Percentiles rank a stretch among this genome's conserved stretches.
These are phyloP conservation scores for Tricholoma terreum DNA, from an alignment of 768 basidiomycete species.

Conservation along the genomic window DNA sequence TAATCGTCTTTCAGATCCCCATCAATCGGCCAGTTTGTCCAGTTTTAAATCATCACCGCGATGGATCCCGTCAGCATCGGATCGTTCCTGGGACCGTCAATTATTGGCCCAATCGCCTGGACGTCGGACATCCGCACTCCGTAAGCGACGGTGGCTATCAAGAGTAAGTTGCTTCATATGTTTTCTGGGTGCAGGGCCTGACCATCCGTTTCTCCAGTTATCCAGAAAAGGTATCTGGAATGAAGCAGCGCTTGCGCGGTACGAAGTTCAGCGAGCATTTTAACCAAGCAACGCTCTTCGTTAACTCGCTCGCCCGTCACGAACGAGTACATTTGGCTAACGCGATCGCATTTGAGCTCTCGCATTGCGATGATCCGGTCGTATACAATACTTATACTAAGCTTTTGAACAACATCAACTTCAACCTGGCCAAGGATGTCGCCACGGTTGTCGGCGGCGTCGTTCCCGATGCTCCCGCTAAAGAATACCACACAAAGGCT, in stretches of 20 bases:
- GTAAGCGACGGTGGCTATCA: slow-evolving; percentile 52
- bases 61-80: slow-evolving; percentile 53
- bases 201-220: slow-evolving; percentile 31
- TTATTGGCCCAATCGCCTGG: slow-evolving; percentile 80
- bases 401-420: slow-evolving; percentile 69
- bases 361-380: slow-evolving; percentile 72
- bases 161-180: slow-evolving; percentile 38
- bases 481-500: slow-evolving; percentile 56
- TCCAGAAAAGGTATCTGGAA: slow-evolving; percentile 47
- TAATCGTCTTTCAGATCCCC: slow-evolving; percentile 50
- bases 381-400: slow-evolving; percentile 70
- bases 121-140: slow-evolving; percentile 45
- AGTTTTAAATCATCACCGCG: slow-evolving; percentile 65
- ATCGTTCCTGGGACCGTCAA: slow-evolving; percentile 62
- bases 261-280: slow-evolving; percentile 77
- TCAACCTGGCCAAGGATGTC: slow-evolving; percentile 66
- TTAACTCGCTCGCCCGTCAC: slow-evolving; percentile 67
- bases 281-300: slow-evolving; percentile 76
- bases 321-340: slow-evolving; percentile 72
- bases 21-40: slow-evolving; percentile 83
- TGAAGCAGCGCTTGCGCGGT: slow-evolving; percentile 61
- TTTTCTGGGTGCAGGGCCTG: too few species aligned
- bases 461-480: slow-evolving; percentile 48
- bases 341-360: slow-evolving; percentile 80
- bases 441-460: slow-evolving; percentile 62